phyloP scores from a whole-genome alignment of 2,329 filamentous ascomycete genomes.

The Paecilomyces sp. region DNA sequence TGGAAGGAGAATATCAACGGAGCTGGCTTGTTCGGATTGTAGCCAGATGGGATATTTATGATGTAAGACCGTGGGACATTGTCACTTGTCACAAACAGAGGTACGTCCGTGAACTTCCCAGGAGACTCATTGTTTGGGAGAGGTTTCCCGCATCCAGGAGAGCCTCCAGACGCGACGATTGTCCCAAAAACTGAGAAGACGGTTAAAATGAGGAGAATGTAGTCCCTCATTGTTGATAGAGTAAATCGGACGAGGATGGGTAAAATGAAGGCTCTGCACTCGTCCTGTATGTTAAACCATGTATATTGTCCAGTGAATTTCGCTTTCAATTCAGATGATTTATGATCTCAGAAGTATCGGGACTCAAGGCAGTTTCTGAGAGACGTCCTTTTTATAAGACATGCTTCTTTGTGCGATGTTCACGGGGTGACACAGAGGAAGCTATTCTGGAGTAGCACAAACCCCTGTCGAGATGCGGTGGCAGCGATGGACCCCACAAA shows the following conservation, averaged over 20 bases:
- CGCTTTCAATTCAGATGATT: background rate
- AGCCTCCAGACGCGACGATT: background rate
- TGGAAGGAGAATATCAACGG: conserved; percentile 11
- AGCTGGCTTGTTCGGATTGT: conserved; percentile 27
- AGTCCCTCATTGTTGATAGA: background rate
- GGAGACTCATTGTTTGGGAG: background rate
- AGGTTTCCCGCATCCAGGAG: background rate
- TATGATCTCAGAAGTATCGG: background rate
- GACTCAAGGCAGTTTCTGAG: background rate
- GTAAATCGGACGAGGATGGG: background rate
- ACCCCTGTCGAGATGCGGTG: background rate
- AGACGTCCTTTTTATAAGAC: background rate
- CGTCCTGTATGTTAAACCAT: background rate
- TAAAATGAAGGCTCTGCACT: background rate
- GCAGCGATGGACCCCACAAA: background rate
- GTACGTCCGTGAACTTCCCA: background rate
- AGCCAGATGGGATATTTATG: conserved; percentile 21
- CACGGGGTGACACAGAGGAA: background rate
- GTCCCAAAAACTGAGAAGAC: background rate
- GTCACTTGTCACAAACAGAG: background rate
- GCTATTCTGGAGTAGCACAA: background rate
- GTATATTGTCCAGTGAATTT: background rate
- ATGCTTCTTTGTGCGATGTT: background rate
- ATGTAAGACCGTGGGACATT: conserved; percentile 11
- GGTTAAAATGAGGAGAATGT: background rate